Evolutionary conservation across 129 eudicot genomes (phyloP), one percentile per base, ranked within the genome.

Genomic region (Glebionis coronaria): DNA sequence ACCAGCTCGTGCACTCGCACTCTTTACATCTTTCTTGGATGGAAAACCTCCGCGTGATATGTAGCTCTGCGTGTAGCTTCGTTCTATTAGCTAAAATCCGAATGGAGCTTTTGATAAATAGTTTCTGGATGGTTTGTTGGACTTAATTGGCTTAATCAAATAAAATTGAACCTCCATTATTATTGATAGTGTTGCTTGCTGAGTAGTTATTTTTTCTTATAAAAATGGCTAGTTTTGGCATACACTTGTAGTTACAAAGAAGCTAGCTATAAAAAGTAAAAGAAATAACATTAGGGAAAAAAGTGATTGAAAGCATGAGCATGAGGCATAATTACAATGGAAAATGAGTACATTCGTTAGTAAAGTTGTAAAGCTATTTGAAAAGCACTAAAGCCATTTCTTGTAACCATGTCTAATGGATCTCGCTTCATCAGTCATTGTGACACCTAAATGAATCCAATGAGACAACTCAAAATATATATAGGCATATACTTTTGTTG

Each of bases 21-120:
- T 82, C 42, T 70, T 82, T 74, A 23, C 72, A 40, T 74, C 80
- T 9, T 84, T 84, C 54, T 67, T 84, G 55, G 60, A 16, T 9
- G 89, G 89, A 71, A 81, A 80, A 61, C 83, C 76, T 27, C 83
- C 80, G 18, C 81, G 63, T 5, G 12, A 77, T 4, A 52, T 14
- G 46, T 31, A 47, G 18, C 51, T 14, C 3, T 23, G 79, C n/a
- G 31, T 74, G 19, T 19, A 19, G 50, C n/a, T 56, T 46, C 13
- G 60, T 5, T 20, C 14, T 56, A 3, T 4, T 23, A 44, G 9
- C 45, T 15, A 18, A 31, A 47, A 55, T 40, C 27, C 3, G 4
- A 12, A 51, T 27, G 38, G 25, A 7, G 61, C 63, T 42, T 51
- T 61, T 10, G 51, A 15, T 70, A n/a, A 35, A 25, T 2, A 6